Percentiles rank a stretch among this genome's conserved stretches.
Evolutionary conservation across 129 eudicot genomes (phyloP).

Genomic region (Silybum marianum): DNA sequence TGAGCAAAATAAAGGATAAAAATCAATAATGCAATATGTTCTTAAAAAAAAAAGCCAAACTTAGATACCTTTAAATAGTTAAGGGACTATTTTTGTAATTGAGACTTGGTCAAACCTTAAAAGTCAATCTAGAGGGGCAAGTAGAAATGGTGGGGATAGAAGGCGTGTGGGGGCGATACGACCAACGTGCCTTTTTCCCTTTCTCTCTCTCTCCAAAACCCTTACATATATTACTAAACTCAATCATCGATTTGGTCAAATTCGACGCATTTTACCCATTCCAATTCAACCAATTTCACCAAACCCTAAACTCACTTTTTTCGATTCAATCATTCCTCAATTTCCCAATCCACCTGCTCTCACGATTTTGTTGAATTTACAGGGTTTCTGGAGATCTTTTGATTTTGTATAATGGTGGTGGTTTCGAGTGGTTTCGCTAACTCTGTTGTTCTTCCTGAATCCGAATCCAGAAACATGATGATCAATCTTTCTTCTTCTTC

Average conservation of each 20-base stretch:
- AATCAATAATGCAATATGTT: background rate
- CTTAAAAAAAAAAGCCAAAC: background rate
- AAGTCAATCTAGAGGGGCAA: constrained; percentile 7
- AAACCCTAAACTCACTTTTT: background rate
- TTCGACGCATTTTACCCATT: background rate
- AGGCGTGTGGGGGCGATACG: constrained; percentile 44
- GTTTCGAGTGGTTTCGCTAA: constrained; percentile 43
- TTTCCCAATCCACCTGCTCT: constrained; percentile 12
- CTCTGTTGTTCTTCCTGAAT: constrained; percentile 24
- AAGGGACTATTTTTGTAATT: constrained; percentile 7
- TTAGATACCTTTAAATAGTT: background rate
- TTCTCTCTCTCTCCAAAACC: background rate
- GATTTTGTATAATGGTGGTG: constrained; percentile 39
- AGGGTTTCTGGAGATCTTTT: constrained; percentile 32
- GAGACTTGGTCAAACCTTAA: background rate
- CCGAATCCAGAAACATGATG: constrained; percentile 15
- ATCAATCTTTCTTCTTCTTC: constrained; percentile 5
- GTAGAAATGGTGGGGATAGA: constrained; percentile 14
- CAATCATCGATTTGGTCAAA: constrained; percentile 6
- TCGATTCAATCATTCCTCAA: background rate
- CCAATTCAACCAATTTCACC: background rate
- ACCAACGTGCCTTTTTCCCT: background rate
- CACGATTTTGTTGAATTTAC: background rate
- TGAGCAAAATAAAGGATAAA: background rate
- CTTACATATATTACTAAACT: background rate